Percentiles rank a stretch among this genome's conserved stretches.
Conservation (phyloP, 2,329 filamentous ascomycete species). For the Bertia moriformis region DNA sequence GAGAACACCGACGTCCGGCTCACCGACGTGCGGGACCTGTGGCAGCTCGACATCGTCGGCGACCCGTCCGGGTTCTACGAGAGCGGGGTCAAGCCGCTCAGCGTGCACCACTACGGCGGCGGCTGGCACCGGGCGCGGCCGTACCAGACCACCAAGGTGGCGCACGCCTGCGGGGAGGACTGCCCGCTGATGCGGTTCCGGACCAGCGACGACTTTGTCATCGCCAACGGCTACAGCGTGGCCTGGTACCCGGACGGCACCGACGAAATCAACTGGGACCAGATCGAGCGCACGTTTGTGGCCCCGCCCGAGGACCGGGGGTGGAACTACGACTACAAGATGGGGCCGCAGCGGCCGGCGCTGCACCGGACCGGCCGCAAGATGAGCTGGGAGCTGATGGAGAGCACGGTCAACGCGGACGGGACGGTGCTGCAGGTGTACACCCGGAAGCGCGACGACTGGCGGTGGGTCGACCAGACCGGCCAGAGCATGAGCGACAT, state of each 20-base stretch:
- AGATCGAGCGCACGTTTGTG: constrained; percentile 12
- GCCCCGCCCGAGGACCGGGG: constrained; percentile 11
- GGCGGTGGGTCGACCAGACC: constrained; percentile 31
- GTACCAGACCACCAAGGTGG: constrained; percentile 10
- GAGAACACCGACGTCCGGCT: constrained; percentile 34
- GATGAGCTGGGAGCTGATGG: constrained; percentile 37
- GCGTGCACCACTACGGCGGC: constrained; percentile 35
- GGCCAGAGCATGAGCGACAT: constrained; percentile 32
- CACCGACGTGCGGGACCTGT: constrained; percentile 36
- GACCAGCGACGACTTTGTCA: constrained; percentile 12
- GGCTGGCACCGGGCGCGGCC: constrained; percentile 6
- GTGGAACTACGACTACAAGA: constrained; percentile 26
- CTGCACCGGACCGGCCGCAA: constrained; percentile 32
- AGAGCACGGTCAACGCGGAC: constrained; percentile 28
- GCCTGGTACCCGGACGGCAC: constrained; percentile 12
- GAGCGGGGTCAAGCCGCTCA: constrained; percentile 34
- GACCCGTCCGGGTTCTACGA: constrained; percentile 47
- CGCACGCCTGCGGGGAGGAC: constrained; percentile 13
- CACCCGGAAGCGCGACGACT: constrained; percentile 33
- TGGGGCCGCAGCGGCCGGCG: constrained; percentile 31
- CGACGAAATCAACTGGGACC: constrained; percentile 11
- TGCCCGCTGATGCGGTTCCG: constrained; percentile 14
- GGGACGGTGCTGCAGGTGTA: constrained; percentile 37
- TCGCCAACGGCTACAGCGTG: constrained; percentile 12
- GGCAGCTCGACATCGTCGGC: constrained; percentile 38